Evolutionary conservation across 2,329 filamentous ascomycete genomes (phyloP).

Genomic region (Colletotrichum coccodes): DNA sequence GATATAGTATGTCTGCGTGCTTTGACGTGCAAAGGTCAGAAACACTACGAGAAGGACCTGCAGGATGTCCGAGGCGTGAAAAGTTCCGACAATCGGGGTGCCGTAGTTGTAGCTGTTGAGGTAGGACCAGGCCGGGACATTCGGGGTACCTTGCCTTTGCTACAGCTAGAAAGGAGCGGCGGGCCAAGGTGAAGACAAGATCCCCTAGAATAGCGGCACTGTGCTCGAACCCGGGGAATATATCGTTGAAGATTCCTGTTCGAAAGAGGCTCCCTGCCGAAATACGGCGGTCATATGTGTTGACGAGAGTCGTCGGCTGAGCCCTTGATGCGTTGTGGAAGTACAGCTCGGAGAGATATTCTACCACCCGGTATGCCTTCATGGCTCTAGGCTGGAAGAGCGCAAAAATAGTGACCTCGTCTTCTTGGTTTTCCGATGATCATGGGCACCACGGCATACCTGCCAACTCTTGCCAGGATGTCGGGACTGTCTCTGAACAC

Average conservation of each 20-base stretch:
- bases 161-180: constrained; percentile 69
- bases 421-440: constrained; percentile 80
- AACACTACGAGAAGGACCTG: constrained; percentile 75
- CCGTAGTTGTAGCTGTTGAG: constrained; percentile 77
- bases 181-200: constrained; percentile 77
- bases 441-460: constrained; percentile 59
- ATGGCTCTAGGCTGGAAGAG: constrained; percentile 77
- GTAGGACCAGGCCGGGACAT: constrained; percentile 78
- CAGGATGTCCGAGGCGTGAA: constrained; percentile 77
- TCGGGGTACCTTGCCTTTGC: constrained; percentile 58
- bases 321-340: constrained; percentile 65
- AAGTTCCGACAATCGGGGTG: constrained; percentile 78
- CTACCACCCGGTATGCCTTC: constrained; percentile 64
- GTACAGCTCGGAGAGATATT: constrained; percentile 70
- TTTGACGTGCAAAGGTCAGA: constrained; percentile 68
- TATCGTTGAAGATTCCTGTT: constrained; percentile 74
- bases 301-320: constrained; percentile 66
- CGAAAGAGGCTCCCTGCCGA: constrained; percentile 77
- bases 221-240: constrained; percentile 82
- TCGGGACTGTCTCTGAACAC: constrained; percentile 73
- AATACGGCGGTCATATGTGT: constrained; percentile 67
- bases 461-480: constrained; percentile 58
- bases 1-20: constrained; percentile 76
- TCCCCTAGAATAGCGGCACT: constrained; percentile 81
- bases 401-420: constrained; percentile 81